These are phyloP conservation scores for Orbilia oligospora DNA, from an alignment of 2,329 filamentous ascomycete genomes.

Conservation along the genomic window DNA sequence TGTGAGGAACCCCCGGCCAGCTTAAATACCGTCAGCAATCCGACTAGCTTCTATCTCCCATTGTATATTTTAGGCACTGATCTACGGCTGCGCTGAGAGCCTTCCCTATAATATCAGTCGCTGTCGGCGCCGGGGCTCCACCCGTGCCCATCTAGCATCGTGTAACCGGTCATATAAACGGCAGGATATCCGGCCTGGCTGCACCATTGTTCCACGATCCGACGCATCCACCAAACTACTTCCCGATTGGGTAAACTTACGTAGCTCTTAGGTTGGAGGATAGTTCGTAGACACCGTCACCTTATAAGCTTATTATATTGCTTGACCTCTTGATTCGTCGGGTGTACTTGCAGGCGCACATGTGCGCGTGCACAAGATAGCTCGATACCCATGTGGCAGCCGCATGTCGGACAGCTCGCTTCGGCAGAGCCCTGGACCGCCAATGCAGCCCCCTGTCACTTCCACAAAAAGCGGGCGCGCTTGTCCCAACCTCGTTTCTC, in stretches of 20 bases:
- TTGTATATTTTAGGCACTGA: not conserved
- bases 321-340: not conserved
- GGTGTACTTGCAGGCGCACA: not conserved
- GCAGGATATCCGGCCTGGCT: not conserved
- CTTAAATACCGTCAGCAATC: not conserved
- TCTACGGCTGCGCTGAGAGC: not conserved
- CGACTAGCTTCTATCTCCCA: not conserved
- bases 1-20: not conserved
- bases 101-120: not conserved
- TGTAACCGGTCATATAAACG: not conserved
- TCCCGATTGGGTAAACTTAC: no score
- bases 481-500: slow-evolving; percentile 22
- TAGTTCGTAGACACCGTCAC: not conserved
- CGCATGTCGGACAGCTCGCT: slow-evolving; percentile 19
- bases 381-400: not conserved
- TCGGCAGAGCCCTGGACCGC: slow-evolving; percentile 9
- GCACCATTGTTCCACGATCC: no score
- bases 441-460: not conserved
- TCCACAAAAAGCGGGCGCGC: slow-evolving; percentile 18
- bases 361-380: no score
- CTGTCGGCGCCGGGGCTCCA: not conserved
- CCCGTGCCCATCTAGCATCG: not conserved
- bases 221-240: not conserved
- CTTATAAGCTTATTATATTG: no score
- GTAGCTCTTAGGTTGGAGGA: not conserved